Conservation (phyloP, 1,284 basidiomycete species). For the Golubevia sp. region DNA sequence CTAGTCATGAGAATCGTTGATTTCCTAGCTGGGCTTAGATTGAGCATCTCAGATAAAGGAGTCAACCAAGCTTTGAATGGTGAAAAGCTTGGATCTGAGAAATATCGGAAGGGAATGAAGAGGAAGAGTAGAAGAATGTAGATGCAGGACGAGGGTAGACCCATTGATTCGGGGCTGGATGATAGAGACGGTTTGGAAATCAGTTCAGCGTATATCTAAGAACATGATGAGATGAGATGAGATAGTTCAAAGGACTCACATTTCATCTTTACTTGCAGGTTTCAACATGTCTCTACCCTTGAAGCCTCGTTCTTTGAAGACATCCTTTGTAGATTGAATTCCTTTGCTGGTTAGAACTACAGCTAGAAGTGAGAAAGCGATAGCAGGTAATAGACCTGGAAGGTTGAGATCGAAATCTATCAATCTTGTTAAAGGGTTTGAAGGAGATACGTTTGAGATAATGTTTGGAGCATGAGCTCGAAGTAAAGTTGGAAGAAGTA, state of each 20-base stretch:
- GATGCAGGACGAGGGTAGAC: constrained; percentile 84
- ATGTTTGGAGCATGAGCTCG: not conserved
- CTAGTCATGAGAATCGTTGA: no score
- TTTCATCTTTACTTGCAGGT: constrained; percentile 4
- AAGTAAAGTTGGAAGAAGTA: not conserved
- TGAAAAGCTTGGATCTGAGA: constrained; percentile 16
- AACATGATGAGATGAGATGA: not conserved
- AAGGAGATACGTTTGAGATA: not conserved
- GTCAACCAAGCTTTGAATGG: constrained; percentile 20
- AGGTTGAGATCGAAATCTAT: constrained; percentile 27
- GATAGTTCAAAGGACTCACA: constrained; percentile 8
- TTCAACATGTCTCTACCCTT: constrained; percentile 53
- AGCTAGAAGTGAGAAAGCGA: constrained; percentile 27
- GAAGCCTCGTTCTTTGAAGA: constrained; percentile 43
- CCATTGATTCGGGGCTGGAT: constrained; percentile 85
- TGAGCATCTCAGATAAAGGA: constrained; percentile 24
- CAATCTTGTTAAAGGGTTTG: not conserved
- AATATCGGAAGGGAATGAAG: constrained; percentile 57
- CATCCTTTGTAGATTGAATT: constrained; percentile 24
- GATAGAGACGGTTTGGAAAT: not conserved
- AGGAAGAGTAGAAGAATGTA: constrained; percentile 77
- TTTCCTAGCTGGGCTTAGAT: constrained; percentile 7
- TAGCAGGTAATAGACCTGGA: constrained; percentile 26
- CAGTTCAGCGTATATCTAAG: constrained; percentile 3
- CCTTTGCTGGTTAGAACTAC: constrained; percentile 21